Evolutionary conservation across 257 asterid species (phyloP), one percentile per base, ranked within the genome.

Genomic region (Eustoma russellianum): DNA sequence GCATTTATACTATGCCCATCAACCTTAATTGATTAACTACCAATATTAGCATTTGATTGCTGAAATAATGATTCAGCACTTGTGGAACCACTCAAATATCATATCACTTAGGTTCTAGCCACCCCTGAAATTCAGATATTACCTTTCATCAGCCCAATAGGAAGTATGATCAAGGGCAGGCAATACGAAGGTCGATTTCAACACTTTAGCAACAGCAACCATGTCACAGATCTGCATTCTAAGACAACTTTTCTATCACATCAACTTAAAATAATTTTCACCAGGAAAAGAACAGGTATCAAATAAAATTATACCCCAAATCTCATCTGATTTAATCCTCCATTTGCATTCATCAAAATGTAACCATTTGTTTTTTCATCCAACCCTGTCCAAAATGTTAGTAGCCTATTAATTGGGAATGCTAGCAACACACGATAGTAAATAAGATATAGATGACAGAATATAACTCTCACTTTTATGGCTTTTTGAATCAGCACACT

Each of bases 321-420:
- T 84, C 98, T 91, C 98, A 87, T 91, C 89, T 91, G 98, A 78
- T 87, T 91, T 68, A 91, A 74, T 69, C 98, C 98, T 44, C 98
- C 98, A 62, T 91, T 91, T 65, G 98, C 95, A 71, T 91, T 91
- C 49, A 83, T 77, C 55, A 91, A 62, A 70, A 91, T 76, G 77
- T 79, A 91, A 50, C 98, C 98, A 49, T 80, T 82, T 5, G 97
- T 79, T 40, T 66, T 79, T 58, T 75, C 66, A 55, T 92, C 89
- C 59, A 77, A 79, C 81, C 74, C 97, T 88, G 88, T 50, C 50
- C 50, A 59, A 60, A 33, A 56, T 11, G 34, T 15, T 19, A 24
- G 11, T 35, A 38, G 17, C 41, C 56, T 57, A 63, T 63, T 13
- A 33, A 35, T 46, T 41, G 63, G 40, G 52, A 55, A 17, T 60